Base-by-base conservation (phyloP, 352 stramenopile species). In the Pythium dissotocum region DNA sequence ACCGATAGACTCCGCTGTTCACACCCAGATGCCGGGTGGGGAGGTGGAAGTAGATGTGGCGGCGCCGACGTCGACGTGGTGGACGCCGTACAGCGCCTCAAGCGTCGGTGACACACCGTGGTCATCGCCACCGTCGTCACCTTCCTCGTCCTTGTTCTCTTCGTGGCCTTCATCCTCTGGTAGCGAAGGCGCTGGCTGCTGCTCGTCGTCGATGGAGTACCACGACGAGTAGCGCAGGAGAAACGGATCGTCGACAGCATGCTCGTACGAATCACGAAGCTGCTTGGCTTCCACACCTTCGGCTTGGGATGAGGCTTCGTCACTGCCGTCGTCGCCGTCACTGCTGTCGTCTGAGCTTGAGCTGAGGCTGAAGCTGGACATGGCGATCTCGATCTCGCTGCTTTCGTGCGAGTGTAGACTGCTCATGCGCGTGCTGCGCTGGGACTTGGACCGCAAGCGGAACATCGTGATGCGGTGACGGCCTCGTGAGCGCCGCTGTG, bases 341-440 rank as follows among this genome's bases (percentile, higher is more conserved):
- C 24, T 57, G 32, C 9, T 18, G 2, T 48, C 58, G 0, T 65
- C 4, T 26, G 52, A 67, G 52, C 36, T 26, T 28, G 63, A 69
- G 63, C 63, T 63, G 28, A n/a, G 12, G 46, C 56, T 69, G 63
- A 60, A 69, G 55, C 63, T 69, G 10, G 63, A 63, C 63, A 69
- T 69, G 55, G 24, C 36, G 42, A 69, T 57, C 26, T 55, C 63
- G 24, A 69, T 36, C 33, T 69, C 63, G 48, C 63, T 69, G 30
- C 8, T 48, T 0, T n/a, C 38, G 24, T 13, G 30, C 1, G 42
- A 18, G 6, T 51, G 42, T 12, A 51, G 42, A 2, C 42, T 51
- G 8, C 42, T 51, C 4, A 0, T 4, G 40, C 18, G 13, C 18
- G 42, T 28, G 14, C 13, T 51, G 3, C 42, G 16, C 5, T 26